Evolutionary conservation across 306 rosid species (phyloP).

Genomic region (Arachis stenosperma): DNA sequence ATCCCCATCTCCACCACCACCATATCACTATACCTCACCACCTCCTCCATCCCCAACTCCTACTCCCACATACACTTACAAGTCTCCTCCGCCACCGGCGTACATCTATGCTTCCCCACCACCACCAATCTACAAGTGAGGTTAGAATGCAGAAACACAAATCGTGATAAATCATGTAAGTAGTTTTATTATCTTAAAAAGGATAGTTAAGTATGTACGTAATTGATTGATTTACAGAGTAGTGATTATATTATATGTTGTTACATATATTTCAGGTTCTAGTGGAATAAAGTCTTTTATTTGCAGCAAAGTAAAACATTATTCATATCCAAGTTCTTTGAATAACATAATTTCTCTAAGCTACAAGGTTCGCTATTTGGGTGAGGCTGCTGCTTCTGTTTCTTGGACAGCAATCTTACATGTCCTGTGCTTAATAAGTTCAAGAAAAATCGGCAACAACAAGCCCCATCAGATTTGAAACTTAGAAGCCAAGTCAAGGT

Average conservation of each 20-base stretch:
- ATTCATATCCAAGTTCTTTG: neutral
- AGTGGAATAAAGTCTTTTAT: neutral
- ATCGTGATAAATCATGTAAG: neutral
- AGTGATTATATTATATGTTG: neutral
- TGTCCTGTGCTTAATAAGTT: neutral
- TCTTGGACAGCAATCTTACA: neutral
- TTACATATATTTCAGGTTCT: neutral
- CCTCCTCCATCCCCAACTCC: conserved; percentile 3
- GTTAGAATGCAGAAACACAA: neutral
- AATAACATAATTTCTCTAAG: neutral
- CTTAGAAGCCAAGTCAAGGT: neutral
- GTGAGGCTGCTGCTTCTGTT: neutral
- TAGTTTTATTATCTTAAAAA: neutral
- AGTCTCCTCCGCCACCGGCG: neutral
- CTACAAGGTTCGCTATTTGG: neutral
- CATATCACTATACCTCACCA: neutral
- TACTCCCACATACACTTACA: neutral
- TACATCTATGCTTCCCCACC: conserved; percentile 6
- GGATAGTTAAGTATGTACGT: neutral
- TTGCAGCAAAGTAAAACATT: neutral
- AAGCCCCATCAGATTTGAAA: neutral
- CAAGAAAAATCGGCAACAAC: neutral
- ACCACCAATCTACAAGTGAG: neutral
- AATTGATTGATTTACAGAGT: neutral
- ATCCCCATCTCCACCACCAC: neutral